Evolutionary conservation across 2,329 filamentous ascomycete species (phyloP).

Genomic region (Aureobasidium sp.): DNA sequence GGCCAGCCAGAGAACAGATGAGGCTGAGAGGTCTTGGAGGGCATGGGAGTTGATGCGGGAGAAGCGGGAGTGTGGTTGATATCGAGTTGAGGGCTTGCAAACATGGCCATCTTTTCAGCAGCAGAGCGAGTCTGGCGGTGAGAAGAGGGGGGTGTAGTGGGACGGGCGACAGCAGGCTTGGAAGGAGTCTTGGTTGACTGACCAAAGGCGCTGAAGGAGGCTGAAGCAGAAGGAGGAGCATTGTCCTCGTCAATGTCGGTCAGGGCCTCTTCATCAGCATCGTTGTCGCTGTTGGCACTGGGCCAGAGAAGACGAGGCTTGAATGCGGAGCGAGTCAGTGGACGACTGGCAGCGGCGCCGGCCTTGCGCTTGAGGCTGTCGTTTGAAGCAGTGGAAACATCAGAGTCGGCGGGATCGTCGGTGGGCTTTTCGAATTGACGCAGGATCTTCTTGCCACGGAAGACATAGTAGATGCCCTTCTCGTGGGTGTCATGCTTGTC

Average conservation of each 20-base stretch:
- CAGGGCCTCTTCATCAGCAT: conserved; percentile 53
- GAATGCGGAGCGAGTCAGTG: conserved; percentile 60
- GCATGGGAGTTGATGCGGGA: conserved; percentile 15
- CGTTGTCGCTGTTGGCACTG: conserved; percentile 32
- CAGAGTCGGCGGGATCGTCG: conserved; percentile 31
- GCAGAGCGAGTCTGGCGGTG: conserved; percentile 53
- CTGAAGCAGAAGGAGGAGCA: conserved; percentile 21
- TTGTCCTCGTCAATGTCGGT: conserved; percentile 42
- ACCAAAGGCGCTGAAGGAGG: conserved; percentile 19
- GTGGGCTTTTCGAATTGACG: conserved; percentile 53
- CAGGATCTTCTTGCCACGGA: conserved; percentile 75
- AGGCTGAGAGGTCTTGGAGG: conserved; percentile 27
- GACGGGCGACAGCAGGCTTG: conserved; percentile 37
- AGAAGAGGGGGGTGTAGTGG: conserved; percentile 57
- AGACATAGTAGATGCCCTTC: conserved; percentile 68
- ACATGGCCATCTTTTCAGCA: conserved; percentile 15
- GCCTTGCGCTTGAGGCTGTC: conserved; percentile 31
- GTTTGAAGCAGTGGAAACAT: conserved; percentile 17
- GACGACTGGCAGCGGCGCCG: conserved; percentile 37
- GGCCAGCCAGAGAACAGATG: conserved; percentile 64
- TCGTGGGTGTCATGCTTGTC: conserved; percentile 56
- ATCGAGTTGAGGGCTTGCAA: conserved; percentile 9
- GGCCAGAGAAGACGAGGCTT: conserved; percentile 69
- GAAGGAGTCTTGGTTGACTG: conserved; percentile 22
- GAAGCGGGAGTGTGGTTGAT: background rate